phyloP scores from a whole-genome alignment of 768 basidiomycete genomes.

The Stropharia rugosoannulata region DNA sequence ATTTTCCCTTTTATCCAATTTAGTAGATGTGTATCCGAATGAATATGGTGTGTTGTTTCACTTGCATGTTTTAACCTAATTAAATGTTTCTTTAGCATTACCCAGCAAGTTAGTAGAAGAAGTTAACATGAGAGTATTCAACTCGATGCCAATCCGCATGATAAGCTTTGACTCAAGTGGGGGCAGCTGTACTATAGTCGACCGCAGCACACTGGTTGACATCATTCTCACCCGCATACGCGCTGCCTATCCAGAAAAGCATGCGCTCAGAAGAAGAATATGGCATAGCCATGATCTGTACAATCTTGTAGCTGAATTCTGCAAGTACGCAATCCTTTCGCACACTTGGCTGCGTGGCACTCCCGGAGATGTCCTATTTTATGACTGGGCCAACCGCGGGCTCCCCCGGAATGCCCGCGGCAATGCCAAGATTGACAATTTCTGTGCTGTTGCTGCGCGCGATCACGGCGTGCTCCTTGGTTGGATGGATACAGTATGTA shows the following conservation, averaged over 20 bases:
- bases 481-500: slow-evolving; percentile 8
- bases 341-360: neutral
- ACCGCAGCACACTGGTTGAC: too few species aligned
- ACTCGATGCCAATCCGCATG: too few species aligned
- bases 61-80: too few species aligned
- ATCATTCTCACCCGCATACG: too few species aligned
- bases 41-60: neutral
- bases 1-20: too few species aligned
- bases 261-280: too few species aligned
- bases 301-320: too few species aligned
- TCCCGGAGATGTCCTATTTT: neutral
- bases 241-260: too few species aligned
- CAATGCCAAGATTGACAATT: neutral
- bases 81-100: neutral
- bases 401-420: neutral
- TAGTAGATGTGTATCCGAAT: neutral
- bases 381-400: neutral
- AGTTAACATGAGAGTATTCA: neutral
- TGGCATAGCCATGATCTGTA: too few species aligned
- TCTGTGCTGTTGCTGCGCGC: neutral
- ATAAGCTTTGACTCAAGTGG: too few species aligned
- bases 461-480: neutral
- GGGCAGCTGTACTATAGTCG: too few species aligned
- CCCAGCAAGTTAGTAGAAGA: neutral
- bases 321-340: neutral